Evolutionary conservation across 192 early-diverging fungal genomes (phyloP).

Genomic region (Geosiphon pyriformis): DNA sequence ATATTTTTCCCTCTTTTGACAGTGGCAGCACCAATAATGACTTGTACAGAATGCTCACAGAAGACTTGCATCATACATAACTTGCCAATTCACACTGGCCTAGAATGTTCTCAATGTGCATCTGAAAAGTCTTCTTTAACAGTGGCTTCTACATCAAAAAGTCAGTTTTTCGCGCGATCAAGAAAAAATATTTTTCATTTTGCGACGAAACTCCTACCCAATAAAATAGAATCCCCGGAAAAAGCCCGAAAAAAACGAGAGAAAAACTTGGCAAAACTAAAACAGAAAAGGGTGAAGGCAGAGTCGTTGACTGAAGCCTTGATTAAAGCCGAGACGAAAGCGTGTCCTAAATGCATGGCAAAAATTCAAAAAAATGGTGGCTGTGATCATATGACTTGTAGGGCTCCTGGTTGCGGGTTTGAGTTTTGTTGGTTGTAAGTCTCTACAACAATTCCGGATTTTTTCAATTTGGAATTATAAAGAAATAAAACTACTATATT

Average conservation of each 20-base stretch:
- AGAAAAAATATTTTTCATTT: no score
- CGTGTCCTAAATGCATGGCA: slow-evolving; percentile 18
- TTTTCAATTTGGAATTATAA: background rate
- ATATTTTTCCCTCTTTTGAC: background rate
- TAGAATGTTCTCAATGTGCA: slow-evolving; percentile 12
- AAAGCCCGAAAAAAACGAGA: background rate
- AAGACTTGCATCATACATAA: slow-evolving; percentile 10
- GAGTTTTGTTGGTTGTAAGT: slow-evolving; percentile 25
- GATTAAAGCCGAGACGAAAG: slow-evolving; percentile 8
- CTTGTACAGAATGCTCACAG: background rate
- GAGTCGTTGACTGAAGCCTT: slow-evolving; percentile 3
- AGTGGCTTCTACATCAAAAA: no score
- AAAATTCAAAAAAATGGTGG: slow-evolving; percentile 20
- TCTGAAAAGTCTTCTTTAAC: no score
- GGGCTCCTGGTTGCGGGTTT: background rate
- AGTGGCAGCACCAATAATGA: slow-evolving; percentile 23
- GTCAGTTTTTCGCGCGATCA: no score
- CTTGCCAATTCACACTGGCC: background rate
- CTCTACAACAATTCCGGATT: background rate
- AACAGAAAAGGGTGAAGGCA: background rate
- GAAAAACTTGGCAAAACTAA: background rate
- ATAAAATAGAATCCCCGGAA: background rate
- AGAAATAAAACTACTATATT: no score
- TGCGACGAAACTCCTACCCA: background rate
- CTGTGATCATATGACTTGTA: slow-evolving; percentile 25